A percentile compares a stretch with the other conserved stretches of the same genome.
Conservation (phyloP, 306 rosid species). For the Heteromeles arbutifolia region DNA sequence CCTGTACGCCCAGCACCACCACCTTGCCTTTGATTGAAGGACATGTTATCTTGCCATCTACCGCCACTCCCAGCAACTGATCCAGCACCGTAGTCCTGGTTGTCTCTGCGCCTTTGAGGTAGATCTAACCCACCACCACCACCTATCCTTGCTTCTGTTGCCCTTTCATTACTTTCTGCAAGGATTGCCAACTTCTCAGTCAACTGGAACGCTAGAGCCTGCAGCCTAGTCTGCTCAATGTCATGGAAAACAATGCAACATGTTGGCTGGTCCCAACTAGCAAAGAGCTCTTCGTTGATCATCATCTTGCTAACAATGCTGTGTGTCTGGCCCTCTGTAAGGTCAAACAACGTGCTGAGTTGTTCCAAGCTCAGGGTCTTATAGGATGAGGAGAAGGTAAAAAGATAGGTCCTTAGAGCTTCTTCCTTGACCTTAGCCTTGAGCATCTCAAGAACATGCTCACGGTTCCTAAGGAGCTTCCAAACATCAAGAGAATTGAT, state of each 20-base stretch:
- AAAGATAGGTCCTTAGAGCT: constrained; percentile 87
- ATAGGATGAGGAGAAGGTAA: constrained; percentile 73
- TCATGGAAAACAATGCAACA: constrained; percentile 34
- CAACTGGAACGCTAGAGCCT: constrained; percentile 74
- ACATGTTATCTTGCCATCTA: constrained; percentile 76
- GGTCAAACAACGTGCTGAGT: constrained; percentile 68
- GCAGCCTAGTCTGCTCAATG: constrained; percentile 57
- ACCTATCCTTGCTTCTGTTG: constrained; percentile 71
- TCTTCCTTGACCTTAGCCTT: constrained; percentile 84
- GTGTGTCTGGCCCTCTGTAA: constrained; percentile 48
- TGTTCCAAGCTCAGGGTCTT: constrained; percentile 69
- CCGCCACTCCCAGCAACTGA: constrained; percentile 27
- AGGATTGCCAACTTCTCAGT: constrained; percentile 77
- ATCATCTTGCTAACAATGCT: constrained; percentile 88
- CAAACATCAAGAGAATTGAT: constrained; percentile 74
- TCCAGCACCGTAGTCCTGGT: constrained; percentile 68
- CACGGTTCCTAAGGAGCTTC: constrained; percentile 71
- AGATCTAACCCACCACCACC: constrained; percentile 93
- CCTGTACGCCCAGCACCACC: constrained; percentile 55
- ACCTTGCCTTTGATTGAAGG: constrained; percentile 62
- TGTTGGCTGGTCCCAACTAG: constrained; percentile 44
- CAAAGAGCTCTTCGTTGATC: constrained; percentile 88
- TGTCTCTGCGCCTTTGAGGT: constrained; percentile 72
- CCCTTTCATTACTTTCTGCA: constrained; percentile 89
- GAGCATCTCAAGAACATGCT: constrained; percentile 60